Percentiles rank a stretch among this genome's conserved stretches.
These are phyloP conservation scores for Hypoxylon sp. DNA, from an alignment of 2,329 filamentous ascomycete species.

Conservation along the genomic window DNA sequence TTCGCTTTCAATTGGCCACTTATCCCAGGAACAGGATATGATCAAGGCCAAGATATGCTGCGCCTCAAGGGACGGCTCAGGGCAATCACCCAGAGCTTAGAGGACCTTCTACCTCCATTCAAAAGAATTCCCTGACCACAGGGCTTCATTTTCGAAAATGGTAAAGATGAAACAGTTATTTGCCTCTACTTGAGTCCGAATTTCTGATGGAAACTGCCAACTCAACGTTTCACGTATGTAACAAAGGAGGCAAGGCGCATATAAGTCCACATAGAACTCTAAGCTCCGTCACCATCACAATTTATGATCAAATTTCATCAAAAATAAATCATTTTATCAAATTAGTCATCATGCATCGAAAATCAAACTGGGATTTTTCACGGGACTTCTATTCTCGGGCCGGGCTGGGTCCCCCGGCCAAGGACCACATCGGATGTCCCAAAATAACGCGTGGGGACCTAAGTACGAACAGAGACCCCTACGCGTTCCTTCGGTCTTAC, in stretches of 20 bases:
- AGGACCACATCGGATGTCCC: neutral
- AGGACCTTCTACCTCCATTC: neutral
- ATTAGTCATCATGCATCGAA: neutral
- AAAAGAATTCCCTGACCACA: neutral
- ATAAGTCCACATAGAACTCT: neutral
- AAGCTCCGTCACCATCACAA: neutral
- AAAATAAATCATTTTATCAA: neutral
- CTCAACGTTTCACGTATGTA: neutral
- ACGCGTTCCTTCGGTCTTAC: constrained; percentile 74
- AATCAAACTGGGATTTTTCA: neutral
- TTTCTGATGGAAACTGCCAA: neutral
- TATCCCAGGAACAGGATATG: neutral
- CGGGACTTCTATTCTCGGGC: neutral
- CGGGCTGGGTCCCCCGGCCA: neutral
- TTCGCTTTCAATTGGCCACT: neutral
- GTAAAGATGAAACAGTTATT: constrained; percentile 4
- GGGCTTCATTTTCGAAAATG: neutral
- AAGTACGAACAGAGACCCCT: constrained; percentile 64
- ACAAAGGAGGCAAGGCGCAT: constrained; percentile 1
- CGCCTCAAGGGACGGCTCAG: neutral
- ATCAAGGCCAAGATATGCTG: neutral
- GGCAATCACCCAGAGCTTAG: neutral
- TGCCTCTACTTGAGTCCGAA: neutral
- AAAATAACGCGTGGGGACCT: constrained; percentile 24
- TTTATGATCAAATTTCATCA: neutral